Conservation (phyloP, 371 early-diverging fungal genomes). For the Catenaria anguillulae region DNA sequence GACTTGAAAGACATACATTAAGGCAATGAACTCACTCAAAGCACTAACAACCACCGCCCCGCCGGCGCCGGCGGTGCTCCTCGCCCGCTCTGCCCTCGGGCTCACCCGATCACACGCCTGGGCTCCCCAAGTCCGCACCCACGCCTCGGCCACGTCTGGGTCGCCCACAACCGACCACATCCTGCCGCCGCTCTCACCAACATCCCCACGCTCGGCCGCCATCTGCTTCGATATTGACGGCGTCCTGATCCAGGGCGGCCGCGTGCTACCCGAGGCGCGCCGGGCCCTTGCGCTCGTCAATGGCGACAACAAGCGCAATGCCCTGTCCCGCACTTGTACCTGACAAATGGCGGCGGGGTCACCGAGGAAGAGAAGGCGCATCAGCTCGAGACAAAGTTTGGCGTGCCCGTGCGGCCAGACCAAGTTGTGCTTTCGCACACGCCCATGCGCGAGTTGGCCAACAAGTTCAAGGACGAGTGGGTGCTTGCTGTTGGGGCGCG, state of each 20-base stretch:
- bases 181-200: too few species aligned
- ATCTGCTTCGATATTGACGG: slow-evolving; percentile 19
- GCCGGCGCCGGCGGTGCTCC: too few species aligned
- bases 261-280: slow-evolving; percentile 27
- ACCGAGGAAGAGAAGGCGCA: slow-evolving; percentile 55
- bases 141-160: too few species aligned
- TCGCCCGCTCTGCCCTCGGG: too few species aligned
- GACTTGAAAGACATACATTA: too few species aligned
- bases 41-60: too few species aligned
- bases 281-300: slow-evolving; percentile 40
- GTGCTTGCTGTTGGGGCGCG: slow-evolving; percentile 59
- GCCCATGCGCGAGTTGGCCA: slow-evolving; percentile 52
- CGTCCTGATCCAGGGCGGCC: slow-evolving; percentile 47
- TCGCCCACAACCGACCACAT: too few species aligned
- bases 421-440: slow-evolving; percentile 74
- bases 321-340: slow-evolving; percentile 49
- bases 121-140: too few species aligned
- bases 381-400: slow-evolving; percentile 46
- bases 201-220: too few species aligned
- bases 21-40: too few species aligned
- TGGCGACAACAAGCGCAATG: slow-evolving; percentile 32
- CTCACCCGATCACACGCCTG: too few species aligned
- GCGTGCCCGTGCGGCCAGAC: slow-evolving; percentile 34
- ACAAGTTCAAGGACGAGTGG: slow-evolving; percentile 34
- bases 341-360: slow-evolving; percentile 82